Evolutionary conservation across 192 early-diverging fungal species (phyloP), one percentile per base, ranked within the genome.

Genomic region (Backusella tuberculispora): DNA sequence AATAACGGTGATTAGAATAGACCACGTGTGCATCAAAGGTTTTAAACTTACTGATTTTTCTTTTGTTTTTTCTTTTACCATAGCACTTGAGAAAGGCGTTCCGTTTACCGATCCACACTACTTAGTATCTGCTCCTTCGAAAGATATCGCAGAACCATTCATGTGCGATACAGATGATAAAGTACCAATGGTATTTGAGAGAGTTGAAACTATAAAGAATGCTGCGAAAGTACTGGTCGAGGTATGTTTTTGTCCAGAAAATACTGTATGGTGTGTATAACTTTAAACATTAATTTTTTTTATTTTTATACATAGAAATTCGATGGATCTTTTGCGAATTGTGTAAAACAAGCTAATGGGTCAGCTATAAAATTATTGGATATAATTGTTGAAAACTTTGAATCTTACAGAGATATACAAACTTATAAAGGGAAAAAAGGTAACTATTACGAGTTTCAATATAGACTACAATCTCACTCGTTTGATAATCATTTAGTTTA

Each of bases 381-480:
- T 12, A 77, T 83, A 21, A 78, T 95, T 38, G 81, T 88, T 1
- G 69, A 80, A 14, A 85, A 91, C 66, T 90, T 95, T 74, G 64
- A 77, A 6, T 89, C 90, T 17, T 95, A 90, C 79, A 82, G 85
- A 40, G 93, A 95, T 71, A 86, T 87, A 50, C 83, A 84, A n/a
- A 42, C 40, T 40, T 95, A 88, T 44, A 66, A 78, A 5, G 89
- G 87, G 14, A 71, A 76, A 74, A 84, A 82, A 85, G 88, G 88
- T 89, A 77, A 10, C 1, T 6, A 5, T 2, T 5, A 4, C 0
- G 0, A 34, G 29, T 34, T 34, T 34, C 13, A 38, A 13, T 26
- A 34, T 10, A 43, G 6, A 1, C 34, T 6, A 45, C n/a, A 7
- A 34, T 34, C 37, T 6, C 9, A 12, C 6, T 38, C 43, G 12